A percentile compares a stretch with the other conserved stretches of the same genome.
These are phyloP conservation scores for Populus pruinosa DNA, from an alignment of 345 rosid genomes.

Conservation along the genomic window DNA sequence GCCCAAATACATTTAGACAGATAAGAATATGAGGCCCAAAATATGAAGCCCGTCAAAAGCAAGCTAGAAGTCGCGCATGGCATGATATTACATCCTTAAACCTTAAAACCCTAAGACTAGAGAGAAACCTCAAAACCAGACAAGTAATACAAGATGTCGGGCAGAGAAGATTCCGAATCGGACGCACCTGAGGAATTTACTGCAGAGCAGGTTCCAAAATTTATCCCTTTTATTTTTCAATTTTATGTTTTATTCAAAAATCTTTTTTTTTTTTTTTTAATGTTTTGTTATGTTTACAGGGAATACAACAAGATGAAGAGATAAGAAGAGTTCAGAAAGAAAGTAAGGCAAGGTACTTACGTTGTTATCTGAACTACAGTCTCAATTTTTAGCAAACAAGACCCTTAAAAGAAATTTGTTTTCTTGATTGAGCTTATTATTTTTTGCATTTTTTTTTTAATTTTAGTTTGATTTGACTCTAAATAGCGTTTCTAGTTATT, in stretches of 20 bases:
- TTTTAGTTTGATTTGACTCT: not conserved
- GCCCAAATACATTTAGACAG: too few species aligned
- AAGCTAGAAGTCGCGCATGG: too few species aligned
- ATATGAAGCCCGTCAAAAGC: too few species aligned
- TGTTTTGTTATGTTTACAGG: slow-evolving; percentile 35
- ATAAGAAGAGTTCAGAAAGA: slow-evolving; percentile 59
- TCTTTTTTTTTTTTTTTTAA: not conserved
- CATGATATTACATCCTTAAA: not conserved
- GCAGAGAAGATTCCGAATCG: slow-evolving; percentile 45
- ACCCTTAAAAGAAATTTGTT: not conserved
- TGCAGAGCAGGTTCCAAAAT: slow-evolving; percentile 56
- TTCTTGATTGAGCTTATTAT: not conserved
- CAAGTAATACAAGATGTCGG: slow-evolving; percentile 35
- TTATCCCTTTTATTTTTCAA: not conserved
- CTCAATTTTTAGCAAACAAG: not conserved
- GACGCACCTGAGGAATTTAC: slow-evolving; percentile 82
- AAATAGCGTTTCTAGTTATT: not conserved
- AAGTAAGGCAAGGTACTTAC: slow-evolving; percentile 52
- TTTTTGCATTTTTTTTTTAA: too few species aligned
- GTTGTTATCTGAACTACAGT: not conserved
- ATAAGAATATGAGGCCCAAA: too few species aligned
- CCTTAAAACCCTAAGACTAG: slow-evolving; percentile 27
- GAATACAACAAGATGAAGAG: slow-evolving; percentile 52
- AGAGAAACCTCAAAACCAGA: not conserved
- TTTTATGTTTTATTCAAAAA: not conserved